phyloP scores from a whole-genome alignment of 2,329 filamentous ascomycete genomes.

The Paraphaeosphaeria minitans region DNA sequence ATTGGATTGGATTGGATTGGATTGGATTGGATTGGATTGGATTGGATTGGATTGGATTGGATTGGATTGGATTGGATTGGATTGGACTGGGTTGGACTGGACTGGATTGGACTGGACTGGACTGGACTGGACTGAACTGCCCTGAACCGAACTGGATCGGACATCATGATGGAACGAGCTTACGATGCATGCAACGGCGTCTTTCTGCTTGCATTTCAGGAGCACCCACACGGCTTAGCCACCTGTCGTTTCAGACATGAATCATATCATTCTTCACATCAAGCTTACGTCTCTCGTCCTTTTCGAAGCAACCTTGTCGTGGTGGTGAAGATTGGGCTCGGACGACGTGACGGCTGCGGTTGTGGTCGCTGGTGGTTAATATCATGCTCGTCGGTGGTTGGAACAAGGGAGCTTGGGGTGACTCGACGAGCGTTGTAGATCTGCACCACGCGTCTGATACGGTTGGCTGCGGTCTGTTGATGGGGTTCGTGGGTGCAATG shows the following conservation, averaged over 20 bases:
- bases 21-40: background rate
- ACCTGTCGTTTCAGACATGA: background rate
- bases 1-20: background rate
- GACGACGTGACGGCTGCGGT: background rate
- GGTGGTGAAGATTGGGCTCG: too few species aligned
- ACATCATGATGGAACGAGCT: background rate
- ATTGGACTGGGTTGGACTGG: background rate
- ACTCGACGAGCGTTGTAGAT: too few species aligned
- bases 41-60: background rate
- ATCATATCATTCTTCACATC: background rate
- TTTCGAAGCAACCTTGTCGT: too few species aligned
- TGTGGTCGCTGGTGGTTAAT: too few species aligned
- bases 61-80: background rate
- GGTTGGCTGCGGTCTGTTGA: too few species aligned
- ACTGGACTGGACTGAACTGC: too few species aligned
- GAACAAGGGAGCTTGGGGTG: too few species aligned
- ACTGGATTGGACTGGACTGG: background rate
- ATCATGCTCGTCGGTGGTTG: too few species aligned
- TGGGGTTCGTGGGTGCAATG: too few species aligned
- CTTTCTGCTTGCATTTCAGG: background rate
- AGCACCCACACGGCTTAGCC: background rate
- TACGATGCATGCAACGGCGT: slow-evolving; percentile 4
- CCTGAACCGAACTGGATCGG: too few species aligned
- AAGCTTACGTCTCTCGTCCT: background rate
- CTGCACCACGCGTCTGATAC: too few species aligned